phyloP scores from a whole-genome alignment of 768 basidiomycete species.

The Amanita polypyramis region DNA sequence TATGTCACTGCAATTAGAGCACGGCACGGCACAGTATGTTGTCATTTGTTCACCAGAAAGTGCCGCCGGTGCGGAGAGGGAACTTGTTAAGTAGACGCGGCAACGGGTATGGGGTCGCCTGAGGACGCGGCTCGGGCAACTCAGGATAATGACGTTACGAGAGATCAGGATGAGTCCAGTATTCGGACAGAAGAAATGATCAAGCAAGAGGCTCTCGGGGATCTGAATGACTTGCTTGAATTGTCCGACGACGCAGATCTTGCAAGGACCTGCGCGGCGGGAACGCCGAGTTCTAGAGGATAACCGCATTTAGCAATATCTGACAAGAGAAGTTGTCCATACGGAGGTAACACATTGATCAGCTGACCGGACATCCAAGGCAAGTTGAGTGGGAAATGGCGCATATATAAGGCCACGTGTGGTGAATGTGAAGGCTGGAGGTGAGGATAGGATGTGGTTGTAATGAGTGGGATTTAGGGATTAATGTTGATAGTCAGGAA shows the following conservation, averaged over 20 bases:
- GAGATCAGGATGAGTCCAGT: too few relatives aligned
- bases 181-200: too few relatives aligned
- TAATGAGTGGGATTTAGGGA: too few relatives aligned
- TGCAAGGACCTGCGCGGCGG: constrained; percentile 58
- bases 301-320: not conserved
- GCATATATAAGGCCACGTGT: constrained; percentile 61
- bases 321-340: not conserved
- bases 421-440: constrained; percentile 64
- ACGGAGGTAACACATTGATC: constrained; percentile 19
- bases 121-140: too few relatives aligned
- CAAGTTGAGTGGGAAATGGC: constrained; percentile 78
- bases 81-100: too few relatives aligned
- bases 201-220: not conserved
- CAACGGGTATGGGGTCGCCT: too few relatives aligned
- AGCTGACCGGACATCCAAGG: constrained; percentile 37
- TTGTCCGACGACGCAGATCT: constrained; percentile 65
- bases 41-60: too few relatives aligned
- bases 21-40: too few relatives aligned
- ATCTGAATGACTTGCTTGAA: constrained; percentile 49
- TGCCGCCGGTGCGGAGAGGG: too few relatives aligned
- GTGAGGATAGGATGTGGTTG: not conserved
- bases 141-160: too few relatives aligned
- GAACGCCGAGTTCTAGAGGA: constrained; percentile 19
- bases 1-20: too few relatives aligned
- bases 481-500: too few relatives aligned